Conservation (phyloP, 1,284 basidiomycete species). For the Ustilago loliicola region DNA sequence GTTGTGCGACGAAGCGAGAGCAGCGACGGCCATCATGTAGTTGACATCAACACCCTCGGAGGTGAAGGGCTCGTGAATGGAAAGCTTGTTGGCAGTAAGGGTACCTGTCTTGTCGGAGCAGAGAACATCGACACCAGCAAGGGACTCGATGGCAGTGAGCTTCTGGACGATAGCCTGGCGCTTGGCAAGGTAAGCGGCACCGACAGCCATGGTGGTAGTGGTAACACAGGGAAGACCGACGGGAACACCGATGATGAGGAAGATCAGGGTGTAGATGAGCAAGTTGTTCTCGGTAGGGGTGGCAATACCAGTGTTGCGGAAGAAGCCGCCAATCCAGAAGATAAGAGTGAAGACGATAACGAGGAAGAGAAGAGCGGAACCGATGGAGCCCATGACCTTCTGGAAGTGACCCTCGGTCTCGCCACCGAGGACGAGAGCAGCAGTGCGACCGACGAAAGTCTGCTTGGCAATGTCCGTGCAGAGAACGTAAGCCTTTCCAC, state of each 20-base stretch:
- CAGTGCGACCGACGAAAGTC: constrained; percentile 74
- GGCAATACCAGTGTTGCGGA: constrained; percentile 73
- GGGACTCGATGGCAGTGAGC: constrained; percentile 76
- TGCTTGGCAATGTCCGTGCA: constrained; percentile 74
- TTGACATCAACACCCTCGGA: constrained; percentile 73
- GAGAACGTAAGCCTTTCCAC: constrained; percentile 74
- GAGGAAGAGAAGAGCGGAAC: constrained; percentile 74
- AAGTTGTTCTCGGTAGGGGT: constrained; percentile 73
- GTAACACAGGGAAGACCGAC: constrained; percentile 75
- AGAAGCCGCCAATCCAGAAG: constrained; percentile 73
- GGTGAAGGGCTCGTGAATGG: constrained; percentile 74
- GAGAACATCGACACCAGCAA: constrained; percentile 76
- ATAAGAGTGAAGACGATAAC: constrained; percentile 74
- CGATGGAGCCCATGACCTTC: constrained; percentile 74
- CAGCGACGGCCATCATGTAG: constrained; percentile 74
- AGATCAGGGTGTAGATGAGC: constrained; percentile 74
- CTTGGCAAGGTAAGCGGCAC: constrained; percentile 75
- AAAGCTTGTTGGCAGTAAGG: constrained; percentile 76
- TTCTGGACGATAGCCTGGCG: constrained; percentile 77
- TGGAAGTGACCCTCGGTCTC: constrained; percentile 73
- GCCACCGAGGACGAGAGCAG: constrained; percentile 72
- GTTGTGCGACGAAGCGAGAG: constrained; percentile 75
- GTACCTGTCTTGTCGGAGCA: constrained; percentile 77
- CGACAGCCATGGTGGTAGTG: constrained; percentile 75
- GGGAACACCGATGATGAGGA: constrained; percentile 75